Evolutionary conservation across 2,329 filamentous ascomycete genomes (phyloP).

Genomic region (Diaporthe batatas): DNA sequence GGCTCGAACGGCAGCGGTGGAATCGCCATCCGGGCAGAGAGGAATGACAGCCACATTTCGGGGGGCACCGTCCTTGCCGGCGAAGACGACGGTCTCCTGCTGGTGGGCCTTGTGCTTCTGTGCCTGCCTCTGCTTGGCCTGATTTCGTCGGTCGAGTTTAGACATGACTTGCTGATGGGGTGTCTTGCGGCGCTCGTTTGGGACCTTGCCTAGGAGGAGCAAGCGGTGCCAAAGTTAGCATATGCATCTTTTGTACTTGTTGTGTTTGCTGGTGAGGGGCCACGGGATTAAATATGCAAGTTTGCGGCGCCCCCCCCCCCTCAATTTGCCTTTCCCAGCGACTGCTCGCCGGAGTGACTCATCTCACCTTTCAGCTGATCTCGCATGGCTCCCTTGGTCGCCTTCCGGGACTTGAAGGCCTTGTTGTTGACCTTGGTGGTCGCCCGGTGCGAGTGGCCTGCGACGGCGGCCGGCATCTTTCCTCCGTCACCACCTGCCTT

Average conservation of each 20-base stretch:
- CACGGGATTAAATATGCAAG: conserved; percentile 3
- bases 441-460: conserved; percentile 87
- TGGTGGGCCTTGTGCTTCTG: conserved; percentile 87
- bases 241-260: background rate
- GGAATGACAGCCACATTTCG: conserved; percentile 91
- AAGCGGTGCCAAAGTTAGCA: conserved; percentile 12
- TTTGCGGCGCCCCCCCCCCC: conserved; percentile 3
- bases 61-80: conserved; percentile 88
- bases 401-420: conserved; percentile 91
- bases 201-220: conserved; percentile 76
- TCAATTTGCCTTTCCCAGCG: no score
- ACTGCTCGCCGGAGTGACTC: background rate
- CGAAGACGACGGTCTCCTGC: conserved; percentile 83
- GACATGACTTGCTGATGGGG: conserved; percentile 98
- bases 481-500: conserved; percentile 78
- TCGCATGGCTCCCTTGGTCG: conserved; percentile 88
- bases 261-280: background rate
- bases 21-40: conserved; percentile 80
- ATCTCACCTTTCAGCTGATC: conserved; percentile 83
- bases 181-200: conserved; percentile 83
- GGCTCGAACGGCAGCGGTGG: conserved; percentile 73
- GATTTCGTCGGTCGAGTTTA: conserved; percentile 94
- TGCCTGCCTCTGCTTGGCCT: conserved; percentile 89
- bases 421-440: conserved; percentile 93
- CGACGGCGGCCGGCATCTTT: conserved; percentile 80